These are phyloP conservation scores for Candida buenavistaensis DNA, from an alignment of 1,139 yeast species.

Conservation along the genomic window DNA sequence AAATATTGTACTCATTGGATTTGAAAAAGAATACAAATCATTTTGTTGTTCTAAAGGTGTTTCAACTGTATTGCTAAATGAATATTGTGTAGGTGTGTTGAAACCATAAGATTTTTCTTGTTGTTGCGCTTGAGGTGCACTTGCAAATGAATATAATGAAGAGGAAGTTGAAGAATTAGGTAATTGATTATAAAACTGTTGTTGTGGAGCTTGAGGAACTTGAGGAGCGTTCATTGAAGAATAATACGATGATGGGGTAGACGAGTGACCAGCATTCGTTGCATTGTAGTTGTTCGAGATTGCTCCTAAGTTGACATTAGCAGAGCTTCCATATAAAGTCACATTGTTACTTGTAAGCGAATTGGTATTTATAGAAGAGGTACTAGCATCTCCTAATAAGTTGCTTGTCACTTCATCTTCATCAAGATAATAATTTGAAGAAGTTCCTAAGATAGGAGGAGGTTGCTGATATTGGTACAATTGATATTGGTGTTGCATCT, in stretches of 20 bases:
- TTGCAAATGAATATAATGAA: constrained; percentile 11
- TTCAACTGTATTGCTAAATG: neutral
- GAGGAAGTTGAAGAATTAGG: constrained; percentile 13
- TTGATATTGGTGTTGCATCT: neutral
- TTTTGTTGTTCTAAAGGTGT: constrained; percentile 1
- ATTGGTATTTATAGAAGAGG: neutral
- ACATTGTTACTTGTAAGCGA: neutral
- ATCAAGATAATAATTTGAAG: constrained; percentile 3
- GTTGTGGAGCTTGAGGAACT: constrained; percentile 3
- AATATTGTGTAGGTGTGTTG: constrained; percentile 6
- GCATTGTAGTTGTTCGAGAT: constrained; percentile 4
- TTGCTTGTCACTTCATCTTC: constrained; percentile 1
- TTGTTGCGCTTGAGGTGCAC: constrained; percentile 5
- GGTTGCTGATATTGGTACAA: constrained; percentile 6
- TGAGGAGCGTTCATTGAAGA: constrained; percentile 6
- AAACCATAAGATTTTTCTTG: constrained; percentile 6
- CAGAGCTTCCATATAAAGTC: constrained; percentile 6
- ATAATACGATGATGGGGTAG: constrained; percentile 13
- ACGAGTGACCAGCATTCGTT: constrained; percentile 20
- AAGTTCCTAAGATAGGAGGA: too few relatives aligned
- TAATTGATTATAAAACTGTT: neutral
- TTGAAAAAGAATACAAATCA: constrained; percentile 10
- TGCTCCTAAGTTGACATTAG: constrained; percentile 12
- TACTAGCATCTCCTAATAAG: neutral
- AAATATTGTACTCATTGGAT: constrained; percentile 14